Conservation (phyloP, 2,329 filamentous ascomycete genomes). For the Phialemonium atrogriseum region DNA sequence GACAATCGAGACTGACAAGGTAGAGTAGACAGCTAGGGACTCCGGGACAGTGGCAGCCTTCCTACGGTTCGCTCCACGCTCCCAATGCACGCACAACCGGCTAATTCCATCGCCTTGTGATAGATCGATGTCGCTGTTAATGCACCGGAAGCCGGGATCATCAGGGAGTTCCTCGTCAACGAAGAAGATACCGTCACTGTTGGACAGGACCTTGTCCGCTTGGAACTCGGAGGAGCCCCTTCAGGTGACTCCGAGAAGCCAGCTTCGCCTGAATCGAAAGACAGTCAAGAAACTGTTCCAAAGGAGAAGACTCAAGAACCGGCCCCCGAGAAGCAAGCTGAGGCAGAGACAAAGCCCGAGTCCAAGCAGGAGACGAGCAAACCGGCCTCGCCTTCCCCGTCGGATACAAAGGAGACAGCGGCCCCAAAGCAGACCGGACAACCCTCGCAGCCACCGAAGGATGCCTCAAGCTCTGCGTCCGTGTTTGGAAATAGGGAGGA, state of each 20-base stretch:
- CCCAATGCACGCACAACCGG: no score
- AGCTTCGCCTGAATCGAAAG: conserved; percentile 45
- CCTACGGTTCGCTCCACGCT: no score
- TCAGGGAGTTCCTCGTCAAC: conserved; percentile 84
- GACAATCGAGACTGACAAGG: conserved; percentile 98
- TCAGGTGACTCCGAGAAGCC: conserved; percentile 48
- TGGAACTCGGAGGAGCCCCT: conserved; percentile 68
- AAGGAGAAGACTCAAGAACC: conserved; percentile 30
- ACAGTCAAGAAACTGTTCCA: conserved; percentile 35
- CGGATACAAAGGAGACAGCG: conserved; percentile 21
- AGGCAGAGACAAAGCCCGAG: conserved; percentile 31
- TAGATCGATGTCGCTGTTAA: conserved; percentile 97
- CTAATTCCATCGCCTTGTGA: conserved; percentile 1
- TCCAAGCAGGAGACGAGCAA: conserved; percentile 27
- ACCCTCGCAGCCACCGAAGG: conserved; percentile 20
- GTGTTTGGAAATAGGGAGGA: conserved; percentile 72
- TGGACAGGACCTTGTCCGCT: conserved; percentile 79
- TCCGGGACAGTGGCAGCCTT: no score
- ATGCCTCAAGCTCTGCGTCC: no score
- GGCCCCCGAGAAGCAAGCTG: conserved; percentile 24
- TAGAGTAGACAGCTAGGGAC: conserved; percentile 33
- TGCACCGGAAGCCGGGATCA: conserved; percentile 79
- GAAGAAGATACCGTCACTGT: conserved; percentile 95
- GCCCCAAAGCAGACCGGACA: conserved; percentile 17
- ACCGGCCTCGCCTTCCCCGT: conserved; percentile 21